Base-by-base conservation (phyloP, 1,139 yeast genomes). In the Debaryomyces singareniensis region DNA sequence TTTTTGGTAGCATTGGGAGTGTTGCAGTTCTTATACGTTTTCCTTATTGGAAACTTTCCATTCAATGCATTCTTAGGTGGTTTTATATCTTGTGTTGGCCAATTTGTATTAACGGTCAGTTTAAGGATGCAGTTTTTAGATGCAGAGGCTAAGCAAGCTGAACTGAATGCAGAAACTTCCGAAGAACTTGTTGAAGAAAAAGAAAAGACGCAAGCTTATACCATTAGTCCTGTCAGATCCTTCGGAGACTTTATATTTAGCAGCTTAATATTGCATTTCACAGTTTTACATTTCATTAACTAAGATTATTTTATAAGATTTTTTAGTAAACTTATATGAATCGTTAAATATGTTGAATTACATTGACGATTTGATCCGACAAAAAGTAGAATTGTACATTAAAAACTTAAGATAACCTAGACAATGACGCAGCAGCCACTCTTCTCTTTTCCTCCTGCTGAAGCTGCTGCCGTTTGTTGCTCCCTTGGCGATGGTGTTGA, bases 21-120 rank as follows among this genome's bases (percentile, higher is more conserved):
- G 2, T 57, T 84, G 28, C 97, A 91, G 58, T 85, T 87, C 51
- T 58, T 69, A 4, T 87, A 87, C 53, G 85, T 84, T 37, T 42
- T 81, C 24, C 40, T 87, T 11, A 75, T 87, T 32, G 95, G 97
- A 18, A 85, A 77, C 45, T 93, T 81, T 68, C 99, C 99, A 13
- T 91, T 93, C 71, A 91, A 91, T 58, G 97, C 96, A 20, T 91
- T 91, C 51, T 68, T 91, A 37, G 93, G 95, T 16, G 98, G 98
- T 1, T 91, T 91, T 51, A 75, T 83, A 35, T 68, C 87, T 24
- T 85, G 97, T 36, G 96, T 91, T 34, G 97, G 95, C 11, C 98
- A 93, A 56, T 91, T 93, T 53, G 97, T 91, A 22, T 71, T 91
- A 40, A 74, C 94, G 11, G 82, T 81, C 30, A 71, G 81, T 39